Base-by-base conservation (phyloP, 495 filamentous ascomycete species). In the Neurospora sp. region DNA sequence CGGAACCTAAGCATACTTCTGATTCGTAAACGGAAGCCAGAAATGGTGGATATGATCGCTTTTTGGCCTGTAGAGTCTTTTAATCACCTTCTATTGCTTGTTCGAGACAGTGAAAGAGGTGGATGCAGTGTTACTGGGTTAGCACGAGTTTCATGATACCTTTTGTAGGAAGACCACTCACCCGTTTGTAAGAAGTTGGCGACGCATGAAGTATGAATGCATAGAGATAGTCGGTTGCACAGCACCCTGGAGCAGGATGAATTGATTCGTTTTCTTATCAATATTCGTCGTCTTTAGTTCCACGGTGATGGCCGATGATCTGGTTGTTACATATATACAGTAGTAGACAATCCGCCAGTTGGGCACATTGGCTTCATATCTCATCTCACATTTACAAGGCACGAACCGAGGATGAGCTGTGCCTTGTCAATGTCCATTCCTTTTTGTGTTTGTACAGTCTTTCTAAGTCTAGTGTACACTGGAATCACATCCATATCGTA, bases 71-170 rank as follows among this genome's bases (percentile, higher is more conserved):
- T 61, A 61, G 27, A 35, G 22, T 31, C 42, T 65, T 70, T 69
- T 48, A 37, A 31, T 69, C 39, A 37, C 31, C 59, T 68, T 27
- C 39, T 71, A 59, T 68, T 71, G 16, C 20, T 69, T 69, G 37
- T 38, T 72, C 42, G 45, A 40, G 69, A 70, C 31, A 44, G 14
- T 45, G 40, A 27, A n/a, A 41, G 69, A 35, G 40, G 69, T 27
- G 69, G 59, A 41, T 73, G 74, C 65, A 70, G 38, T 75, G 59
- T 75, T 73, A 70, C n/a, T 68, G 71, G 72, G 68, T 68, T 53
- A 68, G 44, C 68, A 69, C 74, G n/a, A 61, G 53, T 74, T 73
- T 70, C 71, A 78, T 75, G 75, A 76, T 75, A 78, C 76, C 76
- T 76, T 76, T 70, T 74, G 44, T 72, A 71, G 40, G 48, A 35